Base-by-base conservation (phyloP, 2,329 filamentous ascomycete species). In the Nigrospora oryzae region DNA sequence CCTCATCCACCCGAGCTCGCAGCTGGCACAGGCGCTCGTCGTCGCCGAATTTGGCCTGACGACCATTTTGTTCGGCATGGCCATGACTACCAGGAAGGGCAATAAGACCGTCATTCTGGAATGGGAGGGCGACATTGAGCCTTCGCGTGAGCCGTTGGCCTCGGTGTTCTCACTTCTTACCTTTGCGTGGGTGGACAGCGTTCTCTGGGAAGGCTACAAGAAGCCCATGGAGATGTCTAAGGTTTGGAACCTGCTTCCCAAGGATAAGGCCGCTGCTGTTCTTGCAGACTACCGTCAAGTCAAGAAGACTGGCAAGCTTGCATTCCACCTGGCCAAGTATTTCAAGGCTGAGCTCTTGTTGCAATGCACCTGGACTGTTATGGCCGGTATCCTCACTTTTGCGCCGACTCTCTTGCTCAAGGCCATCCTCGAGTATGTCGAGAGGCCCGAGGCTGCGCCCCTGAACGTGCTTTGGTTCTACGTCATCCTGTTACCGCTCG, bases 381-480 rank as follows among this genome's bases (percentile, higher is more conserved):
- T 95, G 15, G 83, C 84, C 10, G 89, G 88, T 16, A 63, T 93
- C 34, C 86, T 97, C 52, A 90, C 87, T 3, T 98, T 97, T 66
- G 82, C 87, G 13, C 93, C 93, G 1, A 98, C 93, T 3, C 71
- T 98, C 40, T 77, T 98, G 16, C 75, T 98, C 36, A 91, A 90
- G 61, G 85, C 85, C 14, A 97, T 98, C 49, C 73, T 98, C 28
- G 83, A 96, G 63, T 96, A 94, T 58, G 85, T 97, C n/a, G 89
- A 98, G 66, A 73, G 85, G 45, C 89, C 90, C 1, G 74, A 79
- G 1, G 70, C 73, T 4, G 84, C 84, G 1, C 90, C 93, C 0
- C 68, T 76, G 41, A 97, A 93, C 60, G 89, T 95, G 15, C 83
- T 95, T 17, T 98, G 93, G 93, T 81, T 98, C 42, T 95, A 91